phyloP scores from a whole-genome alignment of 2,329 filamentous ascomycete species.

The Thielaviopsis musarum region DNA sequence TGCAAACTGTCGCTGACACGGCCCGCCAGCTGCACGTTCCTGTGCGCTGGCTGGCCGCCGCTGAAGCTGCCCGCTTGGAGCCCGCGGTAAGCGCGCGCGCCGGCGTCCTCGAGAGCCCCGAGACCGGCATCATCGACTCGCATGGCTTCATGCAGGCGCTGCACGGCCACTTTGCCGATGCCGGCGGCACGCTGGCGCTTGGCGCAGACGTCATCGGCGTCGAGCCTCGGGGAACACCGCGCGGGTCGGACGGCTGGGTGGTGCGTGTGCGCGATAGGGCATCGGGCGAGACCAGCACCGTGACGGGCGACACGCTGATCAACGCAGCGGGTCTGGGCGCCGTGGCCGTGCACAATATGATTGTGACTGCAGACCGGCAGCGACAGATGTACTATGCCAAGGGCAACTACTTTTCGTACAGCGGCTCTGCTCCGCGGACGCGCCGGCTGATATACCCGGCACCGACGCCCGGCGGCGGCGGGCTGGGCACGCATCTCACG shows the following conservation, averaged over 20 bases:
- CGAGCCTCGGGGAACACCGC: slow-evolving; percentile 24
- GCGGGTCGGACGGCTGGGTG: slow-evolving; percentile 49
- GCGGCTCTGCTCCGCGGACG: slow-evolving; percentile 43
- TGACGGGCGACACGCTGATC: slow-evolving; percentile 62
- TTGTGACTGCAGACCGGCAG: slow-evolving; percentile 42
- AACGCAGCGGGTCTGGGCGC: slow-evolving; percentile 77
- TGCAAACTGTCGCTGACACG: slow-evolving; percentile 32
- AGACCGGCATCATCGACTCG: slow-evolving; percentile 80
- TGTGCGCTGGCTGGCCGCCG: slow-evolving; percentile 47
- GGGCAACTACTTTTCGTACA: slow-evolving; percentile 86
- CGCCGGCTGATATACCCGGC: slow-evolving; percentile 74
- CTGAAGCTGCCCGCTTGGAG: slow-evolving; percentile 48
- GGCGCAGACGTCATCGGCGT: slow-evolving; percentile 48
- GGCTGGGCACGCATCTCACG: slow-evolving; percentile 84
- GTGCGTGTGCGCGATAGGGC: slow-evolving; percentile 35
- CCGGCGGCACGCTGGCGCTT: slow-evolving; percentile 58
- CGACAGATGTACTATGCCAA: slow-evolving; percentile 67
- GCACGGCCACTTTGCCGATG: slow-evolving; percentile 58
- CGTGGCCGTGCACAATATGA: slow-evolving; percentile 63
- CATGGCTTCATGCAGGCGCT: slow-evolving; percentile 73
- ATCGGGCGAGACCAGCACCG: slow-evolving; percentile 32
- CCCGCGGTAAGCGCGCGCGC: slow-evolving; percentile 56
- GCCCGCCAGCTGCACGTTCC: slow-evolving; percentile 37
- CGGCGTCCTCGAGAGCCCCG: slow-evolving; percentile 67
- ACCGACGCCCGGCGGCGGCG: slow-evolving; percentile 63